phyloP scores from a whole-genome alignment of 1,284 basidiomycete species.

The Meripilus lineatus region DNA sequence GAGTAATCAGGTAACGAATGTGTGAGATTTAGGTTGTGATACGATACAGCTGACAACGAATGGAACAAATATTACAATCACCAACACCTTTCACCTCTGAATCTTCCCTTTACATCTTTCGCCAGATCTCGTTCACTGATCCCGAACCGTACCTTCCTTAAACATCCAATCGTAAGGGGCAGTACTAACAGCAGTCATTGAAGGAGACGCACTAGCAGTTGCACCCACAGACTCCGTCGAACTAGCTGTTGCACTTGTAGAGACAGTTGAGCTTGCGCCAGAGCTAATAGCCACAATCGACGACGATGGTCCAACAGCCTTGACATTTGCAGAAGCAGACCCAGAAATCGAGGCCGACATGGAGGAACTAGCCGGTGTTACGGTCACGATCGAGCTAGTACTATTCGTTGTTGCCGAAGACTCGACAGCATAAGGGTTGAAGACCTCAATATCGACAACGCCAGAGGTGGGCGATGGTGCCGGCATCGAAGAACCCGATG shows the following conservation, averaged over 20 bases:
- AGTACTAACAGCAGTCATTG: constrained; percentile 34
- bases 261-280: constrained; percentile 1
- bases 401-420: constrained; percentile 15
- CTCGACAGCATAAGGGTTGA: constrained; percentile 12
- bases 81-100: too few relatives aligned
- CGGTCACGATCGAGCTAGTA: constrained; percentile 5
- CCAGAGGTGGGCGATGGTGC: constrained; percentile 5
- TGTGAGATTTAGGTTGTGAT: too few relatives aligned
- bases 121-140: background rate
- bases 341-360: too few relatives aligned
- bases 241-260: constrained; percentile 3
- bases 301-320: constrained; percentile 2
- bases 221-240: constrained; percentile 5
- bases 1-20: too few relatives aligned
- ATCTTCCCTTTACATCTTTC: too few relatives aligned
- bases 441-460: constrained; percentile 15
- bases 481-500: background rate
- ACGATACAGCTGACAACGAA: too few relatives aligned
- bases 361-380: background rate
- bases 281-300: constrained; percentile 1
- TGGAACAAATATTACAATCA: too few relatives aligned
- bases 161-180: constrained; percentile 41
- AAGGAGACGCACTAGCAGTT: constrained; percentile 12
- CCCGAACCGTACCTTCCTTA: constrained; percentile 14
- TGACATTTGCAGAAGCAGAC: constrained; percentile 2